Evolutionary conservation across 768 basidiomycete genomes (phyloP), one percentile per base, ranked within the genome.

Genomic region (Collybia nuda): DNA sequence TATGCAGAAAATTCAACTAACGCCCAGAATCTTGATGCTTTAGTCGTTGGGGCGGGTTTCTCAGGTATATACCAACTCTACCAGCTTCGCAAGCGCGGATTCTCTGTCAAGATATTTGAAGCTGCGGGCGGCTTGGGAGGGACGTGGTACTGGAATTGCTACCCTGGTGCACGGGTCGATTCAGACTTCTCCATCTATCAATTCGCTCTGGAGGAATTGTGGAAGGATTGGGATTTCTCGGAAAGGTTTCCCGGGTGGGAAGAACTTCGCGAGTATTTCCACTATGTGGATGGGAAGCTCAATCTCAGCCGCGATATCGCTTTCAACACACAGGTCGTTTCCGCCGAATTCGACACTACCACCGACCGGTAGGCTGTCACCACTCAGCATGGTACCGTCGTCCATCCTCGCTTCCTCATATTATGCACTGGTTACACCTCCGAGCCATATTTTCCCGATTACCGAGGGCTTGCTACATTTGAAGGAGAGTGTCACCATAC

Each of bases 31-130:
- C 44, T 39, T 23, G 56, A 60, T 36, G 44, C 45, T 17, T 48
- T 60, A 17, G 50, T 60, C 26, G 48, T 60, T 15, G 59, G 59
- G 2, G 57, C 55, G 6, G 59, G 57, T 24, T 56, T 58, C 42
- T 24, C 48, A 17, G 59, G 59, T 2, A 40, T 61, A 7, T 53
- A 52, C 32, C 44, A 40, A 17, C 44, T 52, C 3, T 14, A 52
- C 23, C 19, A 47, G 9, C 24, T 47, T 5, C 44, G 51, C 24
- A 40, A 40, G 8, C 44, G 19, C 5, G 44, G 44, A 2, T 52
- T 23, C 45, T 21, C 44, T 11, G 39, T 52, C 35, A 37, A 39
- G 12, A 18, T 52, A 18, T 41, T 45, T 18, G 40, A 49, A 32
- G 52, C 59, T 1, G 57, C 32, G 23, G 26, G 44, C 8, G 47